These are phyloP conservation scores for Alternaria panax DNA, from an alignment of 2,329 filamentous ascomycete species.

Conservation along the genomic window DNA sequence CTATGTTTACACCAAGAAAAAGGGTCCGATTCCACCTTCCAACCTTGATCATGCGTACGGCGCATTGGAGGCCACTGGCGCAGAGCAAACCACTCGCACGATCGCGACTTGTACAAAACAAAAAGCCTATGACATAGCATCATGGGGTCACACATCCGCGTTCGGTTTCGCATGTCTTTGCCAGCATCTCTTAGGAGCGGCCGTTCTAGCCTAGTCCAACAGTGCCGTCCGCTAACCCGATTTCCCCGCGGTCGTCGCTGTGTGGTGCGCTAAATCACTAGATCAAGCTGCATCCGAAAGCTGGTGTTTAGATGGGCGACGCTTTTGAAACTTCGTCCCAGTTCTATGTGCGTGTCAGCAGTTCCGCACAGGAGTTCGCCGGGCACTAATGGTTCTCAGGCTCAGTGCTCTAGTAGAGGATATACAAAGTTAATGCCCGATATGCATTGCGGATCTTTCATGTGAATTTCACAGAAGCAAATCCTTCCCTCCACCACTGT, in stretches of 20 bases:
- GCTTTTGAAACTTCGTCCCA: conserved; percentile 45
- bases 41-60: conserved; percentile 12
- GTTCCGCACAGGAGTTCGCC: conserved; percentile 36
- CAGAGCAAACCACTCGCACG: not conserved
- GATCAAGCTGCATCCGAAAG: conserved; percentile 41
- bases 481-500: conserved; percentile 29
- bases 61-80: conserved; percentile 12
- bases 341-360: conserved; percentile 41
- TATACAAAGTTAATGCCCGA: conserved; percentile 45
- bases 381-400: conserved; percentile 38
- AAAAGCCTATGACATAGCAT: conserved; percentile 10
- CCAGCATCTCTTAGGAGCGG: conserved; percentile 36
- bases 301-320: conserved; percentile 41
- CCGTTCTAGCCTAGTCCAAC: conserved; percentile 40
- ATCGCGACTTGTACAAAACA: conserved; percentile 10
- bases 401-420: conserved; percentile 31
- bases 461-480: conserved; percentile 32
- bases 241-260: conserved; percentile 45
- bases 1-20: conserved; percentile 17
- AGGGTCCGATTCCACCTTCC: conserved; percentile 14
- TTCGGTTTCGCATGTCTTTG: conserved; percentile 28
- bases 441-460: conserved; percentile 38
- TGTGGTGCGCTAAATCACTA: conserved; percentile 45
- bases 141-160: conserved; percentile 24
- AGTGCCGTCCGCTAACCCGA: conserved; percentile 38